Percentiles rank a stretch among this genome's conserved stretches.
Conservation (phyloP, 768 basidiomycete species). For the Lactarius deliciosus region DNA sequence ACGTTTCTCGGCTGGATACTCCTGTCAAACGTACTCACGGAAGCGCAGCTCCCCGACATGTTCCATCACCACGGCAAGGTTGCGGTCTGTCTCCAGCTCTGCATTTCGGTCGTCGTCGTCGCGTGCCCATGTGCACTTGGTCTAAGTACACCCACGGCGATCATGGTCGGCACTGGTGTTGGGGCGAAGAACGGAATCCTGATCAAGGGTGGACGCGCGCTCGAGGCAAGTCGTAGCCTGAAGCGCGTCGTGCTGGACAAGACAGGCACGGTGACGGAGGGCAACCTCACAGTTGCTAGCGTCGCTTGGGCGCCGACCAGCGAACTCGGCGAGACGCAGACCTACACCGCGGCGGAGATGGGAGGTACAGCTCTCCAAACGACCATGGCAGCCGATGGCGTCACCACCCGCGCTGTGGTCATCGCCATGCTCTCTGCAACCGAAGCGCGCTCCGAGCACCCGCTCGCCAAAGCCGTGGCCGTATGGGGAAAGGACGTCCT, state of each 20-base stretch:
- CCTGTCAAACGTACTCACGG: constrained; percentile 56
- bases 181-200: constrained; percentile 96
- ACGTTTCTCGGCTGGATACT: constrained; percentile 87
- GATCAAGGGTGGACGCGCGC: constrained; percentile 94
- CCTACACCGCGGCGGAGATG: constrained; percentile 19
- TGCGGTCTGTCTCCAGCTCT: constrained; percentile 92
- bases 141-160: constrained; percentile 93
- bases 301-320: constrained; percentile 66
- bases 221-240: constrained; percentile 86
- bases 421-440: constrained; percentile 83
- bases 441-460: constrained; percentile 93
- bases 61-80: constrained; percentile 86
- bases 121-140: constrained; percentile 98
- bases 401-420: constrained; percentile 56
- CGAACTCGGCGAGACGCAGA: constrained; percentile 34
- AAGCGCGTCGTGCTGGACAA: constrained; percentile 90
- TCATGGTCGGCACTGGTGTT: constrained; percentile 98
- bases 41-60: constrained; percentile 70
- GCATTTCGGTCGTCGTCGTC: constrained; percentile 96
- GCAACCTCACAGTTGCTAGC: constrained; percentile 82
- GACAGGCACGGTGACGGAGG: constrained; percentile 95
- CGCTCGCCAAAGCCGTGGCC: constrained; percentile 91
- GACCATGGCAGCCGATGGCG: constrained; percentile 56
- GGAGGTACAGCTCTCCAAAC: constrained; percentile 31
- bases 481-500: constrained; percentile 71